Conservation (phyloP, 495 filamentous ascomycete species). For the Neurospora tetrasperma region DNA sequence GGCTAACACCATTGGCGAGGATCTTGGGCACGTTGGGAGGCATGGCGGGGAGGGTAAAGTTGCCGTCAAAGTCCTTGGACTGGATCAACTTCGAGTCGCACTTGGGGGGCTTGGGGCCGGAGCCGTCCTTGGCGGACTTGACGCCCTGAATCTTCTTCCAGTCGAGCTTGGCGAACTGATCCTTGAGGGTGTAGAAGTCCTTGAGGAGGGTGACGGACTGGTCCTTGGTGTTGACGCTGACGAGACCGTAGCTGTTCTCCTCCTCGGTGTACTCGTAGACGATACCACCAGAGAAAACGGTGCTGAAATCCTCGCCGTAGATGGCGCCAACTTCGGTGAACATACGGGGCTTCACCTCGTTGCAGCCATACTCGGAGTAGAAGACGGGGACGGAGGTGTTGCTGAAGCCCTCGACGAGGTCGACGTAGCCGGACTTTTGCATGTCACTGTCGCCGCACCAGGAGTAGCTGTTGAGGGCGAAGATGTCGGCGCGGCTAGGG, state of each 20-base stretch:
- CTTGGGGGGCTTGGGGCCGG: constrained; percentile 39
- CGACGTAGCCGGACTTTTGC: constrained; percentile 59
- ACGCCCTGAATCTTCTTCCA: constrained; percentile 47
- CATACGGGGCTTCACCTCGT: constrained; percentile 61
- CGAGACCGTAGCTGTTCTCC: constrained; percentile 62
- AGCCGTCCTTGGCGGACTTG: constrained; percentile 40
- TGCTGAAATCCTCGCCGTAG: constrained; percentile 72
- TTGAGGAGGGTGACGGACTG: constrained; percentile 49
- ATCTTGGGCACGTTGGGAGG: constrained; percentile 35
- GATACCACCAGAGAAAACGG: constrained; percentile 72
- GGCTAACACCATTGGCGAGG: constrained; percentile 45
- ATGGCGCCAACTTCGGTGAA: constrained; percentile 77
- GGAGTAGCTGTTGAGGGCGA: constrained; percentile 89
- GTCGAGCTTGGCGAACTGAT: constrained; percentile 65
- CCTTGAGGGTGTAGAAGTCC: constrained; percentile 70
- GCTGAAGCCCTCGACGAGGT: constrained; percentile 58
- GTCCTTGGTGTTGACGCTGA: constrained; percentile 51
- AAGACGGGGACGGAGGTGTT: constrained; percentile 75
- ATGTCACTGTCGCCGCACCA: constrained; percentile 81
- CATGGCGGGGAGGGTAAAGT: constrained; percentile 60
- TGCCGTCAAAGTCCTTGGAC: constrained; percentile 51
- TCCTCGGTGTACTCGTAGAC: constrained; percentile 85
- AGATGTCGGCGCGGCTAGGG: constrained; percentile 67
- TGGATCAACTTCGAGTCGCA: constrained; percentile 58
- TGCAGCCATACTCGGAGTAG: constrained; percentile 97